Evolutionary conservation across 1,284 basidiomycete genomes (phyloP).

Genomic region (Trichosporon coremiiforme): DNA sequence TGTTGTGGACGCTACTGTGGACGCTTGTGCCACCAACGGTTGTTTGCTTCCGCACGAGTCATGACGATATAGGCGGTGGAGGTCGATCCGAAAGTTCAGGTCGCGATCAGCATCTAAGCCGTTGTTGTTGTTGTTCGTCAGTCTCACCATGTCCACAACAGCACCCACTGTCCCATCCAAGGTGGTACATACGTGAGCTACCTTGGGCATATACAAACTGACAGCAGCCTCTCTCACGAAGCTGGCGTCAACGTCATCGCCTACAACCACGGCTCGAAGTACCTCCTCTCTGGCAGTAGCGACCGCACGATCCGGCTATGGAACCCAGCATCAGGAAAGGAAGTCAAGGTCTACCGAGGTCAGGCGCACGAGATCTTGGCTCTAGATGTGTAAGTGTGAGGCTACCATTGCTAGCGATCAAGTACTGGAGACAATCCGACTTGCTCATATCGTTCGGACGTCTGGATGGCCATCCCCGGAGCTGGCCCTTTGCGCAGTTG

Average conservation of each 20-base stretch:
- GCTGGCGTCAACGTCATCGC: constrained; percentile 80
- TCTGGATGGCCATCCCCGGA: not conserved
- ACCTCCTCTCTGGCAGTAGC: constrained; percentile 85
- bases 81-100: constrained; percentile 16
- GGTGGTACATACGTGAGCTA: constrained; percentile 39
- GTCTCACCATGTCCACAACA: not conserved
- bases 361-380: constrained; percentile 95
- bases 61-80: constrained; percentile 14
- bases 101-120: not conserved
- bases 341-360: constrained; percentile 85
- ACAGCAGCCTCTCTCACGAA: constrained; percentile 62
- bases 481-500: not conserved
- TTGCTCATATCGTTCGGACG: too few species aligned
- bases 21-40: not conserved
- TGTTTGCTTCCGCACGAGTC: not conserved
- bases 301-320: constrained; percentile 88
- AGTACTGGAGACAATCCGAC: too few species aligned
- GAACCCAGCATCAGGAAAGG: constrained; percentile 80
- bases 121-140: not conserved
- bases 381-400: constrained; percentile 71
- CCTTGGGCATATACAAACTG: not conserved
- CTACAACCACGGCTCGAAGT: constrained; percentile 83
- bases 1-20: not conserved
- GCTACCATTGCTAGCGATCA: too few species aligned
- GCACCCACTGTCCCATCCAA: constrained; percentile 31